Evolutionary conservation across 306 rosid genomes (phyloP), one percentile per base, ranked within the genome.

Genomic region (Cotoneaster glaucophyllus): DNA sequence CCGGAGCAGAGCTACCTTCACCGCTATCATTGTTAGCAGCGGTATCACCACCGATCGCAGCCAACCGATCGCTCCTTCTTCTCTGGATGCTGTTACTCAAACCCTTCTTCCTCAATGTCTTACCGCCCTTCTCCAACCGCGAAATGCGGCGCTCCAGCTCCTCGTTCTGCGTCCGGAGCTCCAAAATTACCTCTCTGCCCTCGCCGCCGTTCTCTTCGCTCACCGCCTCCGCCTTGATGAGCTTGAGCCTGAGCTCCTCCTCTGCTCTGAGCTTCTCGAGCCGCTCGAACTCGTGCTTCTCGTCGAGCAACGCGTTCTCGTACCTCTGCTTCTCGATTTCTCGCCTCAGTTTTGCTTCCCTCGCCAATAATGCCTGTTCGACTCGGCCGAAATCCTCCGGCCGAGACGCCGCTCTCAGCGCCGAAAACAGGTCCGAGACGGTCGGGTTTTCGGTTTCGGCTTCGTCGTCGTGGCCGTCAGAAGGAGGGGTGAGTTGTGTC

Each of bases 361-460:
- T 59, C 0, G 67, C 64, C 9, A 62, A 64, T 9, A 80, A 39
- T 22, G 53, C 31, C 58, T 45, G 76, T 44, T 74, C 79, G 19
- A 70, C 72, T 13, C 56, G 45, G 66, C 52, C 76, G 64, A 74
- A 59, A 17, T 31, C 80, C 8, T 26, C 22, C 2, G 19, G 2
- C 67, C 26, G 56, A 64, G 59, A 80, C 44, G 76, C 76, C 13
- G 37, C 29, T 41, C 76, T 45, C 48, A 62, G 32, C 9, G 22
- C 25, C 19, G 66, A 21, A 29, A 80, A 34, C 39, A 80, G n/a
- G 59, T 80, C 79, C 48, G 62, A 74, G 25, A 80, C 44, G 50
- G 71, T 80, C 17, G 0, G 64, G 0, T 41, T 59, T 2, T 24
- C 45, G 22, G 58, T 4, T 21, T 8, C 39, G 2, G 6, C 39